A percentile compares a stretch with the other conserved stretches of the same genome.
These are phyloP conservation scores for Asclepias syriaca DNA, from an alignment of 257 asterid genomes.

Conservation along the genomic window DNA sequence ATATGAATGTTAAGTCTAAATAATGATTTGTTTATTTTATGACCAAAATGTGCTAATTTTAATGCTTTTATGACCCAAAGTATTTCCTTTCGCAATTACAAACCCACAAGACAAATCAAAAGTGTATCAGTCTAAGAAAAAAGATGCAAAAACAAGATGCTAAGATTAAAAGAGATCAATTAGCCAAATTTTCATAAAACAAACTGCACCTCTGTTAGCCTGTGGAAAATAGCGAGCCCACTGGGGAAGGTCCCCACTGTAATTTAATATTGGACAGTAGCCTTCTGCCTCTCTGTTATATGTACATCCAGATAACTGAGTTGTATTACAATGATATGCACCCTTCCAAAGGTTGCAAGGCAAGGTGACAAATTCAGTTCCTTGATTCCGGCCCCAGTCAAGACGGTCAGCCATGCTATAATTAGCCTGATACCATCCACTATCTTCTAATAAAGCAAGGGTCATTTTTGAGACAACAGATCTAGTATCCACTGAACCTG, in stretches of 20 bases:
- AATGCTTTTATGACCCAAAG: neutral
- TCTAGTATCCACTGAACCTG: conserved; percentile 96
- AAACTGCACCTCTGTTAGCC: conserved; percentile 66
- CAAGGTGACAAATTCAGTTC: conserved; percentile 72
- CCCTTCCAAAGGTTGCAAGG: conserved; percentile 93
- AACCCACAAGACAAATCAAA: neutral
- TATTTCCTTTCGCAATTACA: neutral
- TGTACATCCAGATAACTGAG: conserved; percentile 90
- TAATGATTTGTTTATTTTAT: no score
- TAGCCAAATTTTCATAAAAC: neutral
- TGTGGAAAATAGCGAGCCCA: conserved; percentile 96
- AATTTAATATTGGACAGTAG: conserved; percentile 85
- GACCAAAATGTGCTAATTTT: neutral
- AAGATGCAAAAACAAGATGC: neutral
- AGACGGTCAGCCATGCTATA: conserved; percentile 90
- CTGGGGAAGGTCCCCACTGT: conserved; percentile 89
- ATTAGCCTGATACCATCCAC: conserved; percentile 96
- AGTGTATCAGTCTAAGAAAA: neutral
- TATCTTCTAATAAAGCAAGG: conserved; percentile 89
- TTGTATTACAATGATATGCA: conserved; percentile 87
- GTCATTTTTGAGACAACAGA: conserved; percentile 96
- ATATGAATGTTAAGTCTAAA: neutral
- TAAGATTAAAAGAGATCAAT: neutral
- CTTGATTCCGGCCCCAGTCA: conserved; percentile 94
- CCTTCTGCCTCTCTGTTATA: conserved; percentile 96